Percentiles rank a stretch among this genome's conserved stretches.
These are phyloP conservation scores for Microcyclosporella mali DNA, from an alignment of 2,329 filamentous ascomycete genomes.

Conservation along the genomic window DNA sequence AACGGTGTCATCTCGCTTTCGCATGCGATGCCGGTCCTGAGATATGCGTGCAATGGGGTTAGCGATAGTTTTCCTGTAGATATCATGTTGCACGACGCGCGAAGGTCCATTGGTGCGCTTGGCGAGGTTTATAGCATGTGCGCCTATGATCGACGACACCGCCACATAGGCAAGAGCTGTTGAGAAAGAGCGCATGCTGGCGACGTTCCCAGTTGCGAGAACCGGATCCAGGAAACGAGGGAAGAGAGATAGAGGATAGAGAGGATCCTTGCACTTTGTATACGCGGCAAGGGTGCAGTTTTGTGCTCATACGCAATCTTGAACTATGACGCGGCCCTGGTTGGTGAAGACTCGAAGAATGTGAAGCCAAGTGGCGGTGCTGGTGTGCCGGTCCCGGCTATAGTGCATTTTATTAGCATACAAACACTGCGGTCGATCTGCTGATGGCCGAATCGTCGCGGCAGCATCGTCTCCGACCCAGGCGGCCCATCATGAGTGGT, in stretches of 20 bases:
- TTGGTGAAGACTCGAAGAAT: too few species aligned
- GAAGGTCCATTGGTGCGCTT: slow-evolving; percentile 32
- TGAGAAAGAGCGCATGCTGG: not conserved
- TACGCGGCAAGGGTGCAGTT: too few species aligned
- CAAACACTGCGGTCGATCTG: too few species aligned
- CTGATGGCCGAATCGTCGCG: too few species aligned
- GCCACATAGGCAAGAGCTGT: slow-evolving; percentile 18
- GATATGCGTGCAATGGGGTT: slow-evolving; percentile 39
- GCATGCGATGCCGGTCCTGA: slow-evolving; percentile 43
- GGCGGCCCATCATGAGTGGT: too few species aligned
- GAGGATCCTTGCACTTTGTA: not conserved
- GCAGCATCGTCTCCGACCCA: too few species aligned
- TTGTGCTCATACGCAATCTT: slow-evolving; percentile 6
- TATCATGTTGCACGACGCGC: slow-evolving; percentile 45
- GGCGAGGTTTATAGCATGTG: slow-evolving; percentile 26
- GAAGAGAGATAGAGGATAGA: not conserved
- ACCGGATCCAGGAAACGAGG: too few species aligned
- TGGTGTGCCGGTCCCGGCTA: not conserved
- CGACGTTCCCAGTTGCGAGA: too few species aligned
- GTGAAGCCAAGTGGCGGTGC: slow-evolving; percentile 1
- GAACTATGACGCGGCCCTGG: slow-evolving; percentile 8
- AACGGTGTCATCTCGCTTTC: slow-evolving; percentile 37
- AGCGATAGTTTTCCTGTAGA: slow-evolving; percentile 42
- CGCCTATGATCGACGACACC: slow-evolving; percentile 21
- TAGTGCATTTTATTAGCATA: not conserved